Conservation (phyloP, 1,139 yeast genomes). For the Nadsonia commutata region DNA sequence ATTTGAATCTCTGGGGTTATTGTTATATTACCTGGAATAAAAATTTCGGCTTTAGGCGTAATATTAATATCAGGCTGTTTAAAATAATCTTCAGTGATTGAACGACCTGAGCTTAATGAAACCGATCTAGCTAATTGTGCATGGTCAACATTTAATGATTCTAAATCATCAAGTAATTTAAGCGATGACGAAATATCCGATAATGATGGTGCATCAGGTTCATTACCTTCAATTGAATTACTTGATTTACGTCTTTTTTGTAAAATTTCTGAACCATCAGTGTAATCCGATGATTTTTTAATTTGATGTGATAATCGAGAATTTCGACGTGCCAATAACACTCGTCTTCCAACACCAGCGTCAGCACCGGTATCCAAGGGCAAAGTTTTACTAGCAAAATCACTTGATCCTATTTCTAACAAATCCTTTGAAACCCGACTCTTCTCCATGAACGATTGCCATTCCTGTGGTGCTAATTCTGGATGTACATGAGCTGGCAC, state of each 20-base stretch:
- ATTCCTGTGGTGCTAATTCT: slow-evolving; percentile 84
- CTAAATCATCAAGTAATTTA: slow-evolving; percentile 13
- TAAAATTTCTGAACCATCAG: slow-evolving; percentile 27
- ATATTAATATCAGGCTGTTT: too few relatives aligned
- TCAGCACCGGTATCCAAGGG: not conserved
- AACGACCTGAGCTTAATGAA: slow-evolving; percentile 1
- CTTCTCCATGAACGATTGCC: slow-evolving; percentile 63
- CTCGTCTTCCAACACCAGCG: not conserved
- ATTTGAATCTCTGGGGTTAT: too few relatives aligned
- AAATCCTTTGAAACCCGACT: slow-evolving; percentile 13
- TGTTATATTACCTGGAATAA: too few relatives aligned
- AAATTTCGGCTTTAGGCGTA: too few relatives aligned
- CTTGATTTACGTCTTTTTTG: slow-evolving; percentile 15
- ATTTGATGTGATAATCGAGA: slow-evolving; percentile 27
- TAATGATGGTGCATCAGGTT: slow-evolving; percentile 7
- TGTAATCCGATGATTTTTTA: slow-evolving; percentile 21
- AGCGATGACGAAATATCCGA: slow-evolving; percentile 4
- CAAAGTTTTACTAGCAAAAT: not conserved
- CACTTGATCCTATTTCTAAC: not conserved
- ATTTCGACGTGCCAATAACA: slow-evolving; percentile 15
- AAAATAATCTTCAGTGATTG: too few relatives aligned
- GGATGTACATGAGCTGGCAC: slow-evolving; percentile 93
- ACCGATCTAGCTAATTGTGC: slow-evolving; percentile 10
- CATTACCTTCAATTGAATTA: slow-evolving; percentile 9
- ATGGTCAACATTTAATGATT: slow-evolving; percentile 13